Evolutionary conservation across 2,329 filamentous ascomycete species (phyloP), one percentile per base, ranked within the genome.

Genomic region (Ascochyta clinopodiicola): DNA sequence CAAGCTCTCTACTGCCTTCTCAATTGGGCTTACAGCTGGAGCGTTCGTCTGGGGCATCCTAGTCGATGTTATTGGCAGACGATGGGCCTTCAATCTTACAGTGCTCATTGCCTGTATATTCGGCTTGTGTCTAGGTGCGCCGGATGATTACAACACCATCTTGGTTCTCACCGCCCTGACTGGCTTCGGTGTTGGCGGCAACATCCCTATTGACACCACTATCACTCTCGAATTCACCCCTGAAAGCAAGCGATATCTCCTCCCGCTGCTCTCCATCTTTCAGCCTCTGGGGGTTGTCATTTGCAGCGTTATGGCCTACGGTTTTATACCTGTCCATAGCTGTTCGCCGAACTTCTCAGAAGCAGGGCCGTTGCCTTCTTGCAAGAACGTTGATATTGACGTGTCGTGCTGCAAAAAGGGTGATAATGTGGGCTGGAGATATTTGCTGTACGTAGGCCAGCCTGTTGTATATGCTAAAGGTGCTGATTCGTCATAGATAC

Each of bases 1-100:
- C 55, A 83, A 83, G 43, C 81, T 86, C n/a, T 82, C 78, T 8
- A 80, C 80, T 0, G 79, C 81, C 4, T 85, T 85, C 65, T 83
- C 79, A 7, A 76, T 81, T 4, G 84, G 84, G 0, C 70, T 86
- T 21, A 83, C 82, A 2, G 80, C 79, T 8, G 84, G 84, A 19
- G 83, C 84, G 0, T 81, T 84, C 43, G 74, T 81, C 6, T 86
- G 82, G 82, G 84, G 84, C 0, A 73, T 84, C 9, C 59, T 86
- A 54, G 81, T 83, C 6, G 84, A 86, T 58, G 79, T 85, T 29
- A 75, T 82, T 35, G 80, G 79, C 76, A 47, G 84, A 27, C 76
- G 78, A 50, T 84, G 81, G 79, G 82, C 82, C 0, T 86, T 86
- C 72, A 86, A 86, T 63, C 61, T 84, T 34, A 86, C 84, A 0